Evolutionary conservation across 1,284 basidiomycete species (phyloP).

Genomic region (Amylostereum chailletii): DNA sequence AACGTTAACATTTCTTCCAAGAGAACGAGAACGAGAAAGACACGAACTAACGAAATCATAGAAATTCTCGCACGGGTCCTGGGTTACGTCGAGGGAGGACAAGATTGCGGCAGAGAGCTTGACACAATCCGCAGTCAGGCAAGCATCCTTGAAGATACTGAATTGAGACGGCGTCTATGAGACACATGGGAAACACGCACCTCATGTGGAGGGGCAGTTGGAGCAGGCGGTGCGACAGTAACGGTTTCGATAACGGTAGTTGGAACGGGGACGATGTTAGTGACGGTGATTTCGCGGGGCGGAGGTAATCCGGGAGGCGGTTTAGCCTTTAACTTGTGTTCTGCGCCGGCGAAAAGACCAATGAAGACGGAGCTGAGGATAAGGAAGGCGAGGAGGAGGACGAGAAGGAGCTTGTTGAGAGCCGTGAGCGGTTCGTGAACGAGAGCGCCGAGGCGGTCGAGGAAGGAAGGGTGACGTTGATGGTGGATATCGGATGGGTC

Average conservation of each 20-base stretch:
- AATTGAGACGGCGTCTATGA: constrained; percentile 1
- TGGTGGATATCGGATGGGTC: constrained; percentile 17
- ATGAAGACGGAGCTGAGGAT: constrained; percentile 82
- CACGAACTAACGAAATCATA: constrained; percentile 82
- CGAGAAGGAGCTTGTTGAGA: constrained; percentile 79
- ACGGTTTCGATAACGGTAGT: constrained; percentile 22
- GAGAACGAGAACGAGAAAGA: constrained; percentile 1
- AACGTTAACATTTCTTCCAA: constrained; percentile 6
- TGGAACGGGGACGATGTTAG: constrained; percentile 13
- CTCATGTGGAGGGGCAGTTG: constrained; percentile 41
- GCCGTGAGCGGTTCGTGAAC: constrained; percentile 73
- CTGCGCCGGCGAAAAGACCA: constrained; percentile 85
- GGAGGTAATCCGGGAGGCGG: neutral
- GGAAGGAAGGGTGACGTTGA: constrained; percentile 26
- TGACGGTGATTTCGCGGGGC: constrained; percentile 17
- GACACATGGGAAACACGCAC: constrained; percentile 20
- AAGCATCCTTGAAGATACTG: constrained; percentile 40
- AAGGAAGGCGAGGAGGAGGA: constrained; percentile 69
- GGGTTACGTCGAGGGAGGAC: constrained; percentile 68
- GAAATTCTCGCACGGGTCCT: constrained; percentile 95
- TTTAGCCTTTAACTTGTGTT: constrained; percentile 51
- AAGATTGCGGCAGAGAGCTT: constrained; percentile 78
- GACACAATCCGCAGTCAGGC: constrained; percentile 78
- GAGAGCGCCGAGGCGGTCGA: constrained; percentile 44
- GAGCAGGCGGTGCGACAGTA: constrained; percentile 22